A percentile compares a stretch with the other conserved stretches of the same genome.
Conservation (phyloP, 306 rosid species). For the Amphicarpaea edgeworthii region DNA sequence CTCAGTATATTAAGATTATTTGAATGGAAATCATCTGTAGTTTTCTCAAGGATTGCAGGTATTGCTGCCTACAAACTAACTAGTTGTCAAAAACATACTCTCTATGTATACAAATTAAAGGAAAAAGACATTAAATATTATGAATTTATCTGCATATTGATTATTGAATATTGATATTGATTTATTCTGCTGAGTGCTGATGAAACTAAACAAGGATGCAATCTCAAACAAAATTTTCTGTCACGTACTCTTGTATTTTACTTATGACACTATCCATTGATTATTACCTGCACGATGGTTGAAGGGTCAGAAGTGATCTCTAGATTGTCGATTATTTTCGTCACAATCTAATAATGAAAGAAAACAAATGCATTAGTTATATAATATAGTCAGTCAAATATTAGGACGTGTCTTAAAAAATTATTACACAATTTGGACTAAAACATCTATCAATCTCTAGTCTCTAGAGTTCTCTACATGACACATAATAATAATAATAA, state of each 20-base stretch:
- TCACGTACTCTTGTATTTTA: neutral
- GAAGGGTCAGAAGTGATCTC: constrained; percentile 53
- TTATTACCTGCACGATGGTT: constrained; percentile 62
- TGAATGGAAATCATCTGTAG: constrained; percentile 50
- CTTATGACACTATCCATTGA: neutral
- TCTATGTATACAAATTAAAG: neutral
- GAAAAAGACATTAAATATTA: neutral
- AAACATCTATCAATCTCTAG: too few species aligned
- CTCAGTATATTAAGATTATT: constrained; percentile 45
- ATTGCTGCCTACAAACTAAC: constrained; percentile 56
- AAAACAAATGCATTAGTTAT: neutral
- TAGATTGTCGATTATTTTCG: constrained; percentile 45
- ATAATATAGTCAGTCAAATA: neutral
- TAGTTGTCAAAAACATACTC: neutral
- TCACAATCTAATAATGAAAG: constrained; percentile 48
- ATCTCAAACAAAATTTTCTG: neutral
- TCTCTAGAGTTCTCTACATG: too few species aligned
- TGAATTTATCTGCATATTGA: neutral
- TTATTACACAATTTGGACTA: too few species aligned
- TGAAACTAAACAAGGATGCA: neutral
- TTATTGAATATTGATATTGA: too few species aligned
- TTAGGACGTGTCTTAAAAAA: neutral
- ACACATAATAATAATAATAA: too few species aligned
- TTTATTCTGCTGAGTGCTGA: neutral
- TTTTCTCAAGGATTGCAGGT: constrained; percentile 54